Evolutionary conservation across 2,329 filamentous ascomycete genomes (phyloP), one percentile per base, ranked within the genome.

Genomic region (Paracorniculantispora psalliotae): DNA sequence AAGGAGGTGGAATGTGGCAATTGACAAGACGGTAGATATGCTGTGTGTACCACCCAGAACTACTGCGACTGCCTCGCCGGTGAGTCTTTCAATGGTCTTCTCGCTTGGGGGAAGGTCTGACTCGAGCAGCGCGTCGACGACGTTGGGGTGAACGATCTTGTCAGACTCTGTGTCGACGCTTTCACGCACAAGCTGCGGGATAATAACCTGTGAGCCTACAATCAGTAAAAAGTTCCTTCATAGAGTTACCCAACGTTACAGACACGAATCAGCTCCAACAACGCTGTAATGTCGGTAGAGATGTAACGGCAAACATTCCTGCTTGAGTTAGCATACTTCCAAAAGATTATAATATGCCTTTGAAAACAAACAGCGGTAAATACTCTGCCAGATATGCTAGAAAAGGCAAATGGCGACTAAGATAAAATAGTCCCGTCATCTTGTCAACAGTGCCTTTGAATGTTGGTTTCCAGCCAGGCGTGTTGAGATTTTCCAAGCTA

Each of bases 91-190:
- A 0, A 64, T 48, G 1, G 63, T 67, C 35, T 70, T 71, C 55
- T 78, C 74, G 12, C 70, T 57, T 0, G 64, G 61, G 1, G 72
- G 70, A 5, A 77, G 63, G 6, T 67, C 62, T 2, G 70, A 69
- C 37, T 71, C 69, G 8, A 68, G 50, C 4, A 53, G 39, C n/a
- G 39, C 39, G n/a, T 41, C 39, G n/a, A 41, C 39, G 9, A 41
- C 9, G 39, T 41, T 41, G 4, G 39, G 39, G 13, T 41, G 39
- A 6, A 41, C 39, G n/a, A 41, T n/a, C 12, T 41, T 41, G n/a
- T 21, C 39, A 41, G 5, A 19, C n/a, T 41, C 39, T 19, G 17
- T 41, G 39, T 41, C 15, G 3, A 41, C 17, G 17, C 39, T 41
- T 4, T 41, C 39, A 4, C 5, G 39, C n/a, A 41, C 39, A 6